Evolutionary conservation across 176 grass and related monocot species (phyloP).

Genomic region (Microstegium vimineum): DNA sequence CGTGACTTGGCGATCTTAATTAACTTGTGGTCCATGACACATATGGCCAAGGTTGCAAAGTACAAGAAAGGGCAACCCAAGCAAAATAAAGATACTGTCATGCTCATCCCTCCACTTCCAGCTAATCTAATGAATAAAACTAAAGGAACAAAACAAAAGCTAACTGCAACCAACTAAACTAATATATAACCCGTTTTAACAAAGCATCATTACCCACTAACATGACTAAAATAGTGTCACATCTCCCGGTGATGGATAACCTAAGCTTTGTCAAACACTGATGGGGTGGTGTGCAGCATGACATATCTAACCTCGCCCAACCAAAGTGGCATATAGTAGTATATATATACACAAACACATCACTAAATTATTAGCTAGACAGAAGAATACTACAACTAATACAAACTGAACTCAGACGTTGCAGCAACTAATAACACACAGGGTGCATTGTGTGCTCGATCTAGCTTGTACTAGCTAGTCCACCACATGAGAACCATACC

Average conservation of each 20-base stretch:
- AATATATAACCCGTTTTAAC: neutral
- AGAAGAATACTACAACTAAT: slow-evolving; percentile 4
- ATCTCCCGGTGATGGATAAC: slow-evolving; percentile 56
- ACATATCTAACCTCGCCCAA: slow-evolving; percentile 50
- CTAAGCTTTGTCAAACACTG: slow-evolving; percentile 58
- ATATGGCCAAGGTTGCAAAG: slow-evolving; percentile 35
- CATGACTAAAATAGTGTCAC: slow-evolving; percentile 36
- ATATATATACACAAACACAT: neutral
- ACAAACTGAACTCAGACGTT: slow-evolving; percentile 1
- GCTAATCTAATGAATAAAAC: slow-evolving; percentile 3
- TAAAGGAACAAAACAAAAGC: slow-evolving; percentile 36
- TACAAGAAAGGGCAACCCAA: slow-evolving; percentile 40
- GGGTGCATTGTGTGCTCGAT: neutral
- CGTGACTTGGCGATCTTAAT: too few relatives aligned
- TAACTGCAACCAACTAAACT: slow-evolving; percentile 30
- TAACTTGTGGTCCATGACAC: slow-evolving; percentile 48
- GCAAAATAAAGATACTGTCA: slow-evolving; percentile 43
- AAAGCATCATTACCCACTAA: slow-evolving; percentile 33
- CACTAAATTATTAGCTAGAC: neutral
- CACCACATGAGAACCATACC: neutral
- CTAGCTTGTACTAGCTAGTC: too few relatives aligned
- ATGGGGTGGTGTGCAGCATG: slow-evolving; percentile 42
- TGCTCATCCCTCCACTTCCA: slow-evolving; percentile 37
- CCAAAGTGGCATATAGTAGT: neutral
- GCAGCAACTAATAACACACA: neutral